Conservation (phyloP, 2,329 filamentous ascomycete genomes). For the Allantophomopsis cytisporea region DNA sequence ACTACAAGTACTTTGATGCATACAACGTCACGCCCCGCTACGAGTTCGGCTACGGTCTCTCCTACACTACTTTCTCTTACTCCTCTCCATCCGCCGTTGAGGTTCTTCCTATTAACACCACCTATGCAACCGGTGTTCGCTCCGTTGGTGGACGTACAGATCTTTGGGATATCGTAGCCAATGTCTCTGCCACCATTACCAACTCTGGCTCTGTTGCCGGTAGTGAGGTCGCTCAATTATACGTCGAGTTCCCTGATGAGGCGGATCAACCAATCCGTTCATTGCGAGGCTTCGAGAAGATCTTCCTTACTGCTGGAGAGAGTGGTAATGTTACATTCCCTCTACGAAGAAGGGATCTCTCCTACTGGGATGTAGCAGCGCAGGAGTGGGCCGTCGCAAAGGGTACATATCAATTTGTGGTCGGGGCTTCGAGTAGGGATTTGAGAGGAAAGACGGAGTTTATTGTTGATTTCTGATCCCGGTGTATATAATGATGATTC, state of each 20-base stretch:
- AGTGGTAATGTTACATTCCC: slow-evolving; percentile 31
- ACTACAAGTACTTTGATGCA: slow-evolving; percentile 38
- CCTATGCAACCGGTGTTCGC: neutral
- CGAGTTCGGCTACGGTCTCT: slow-evolving; percentile 66
- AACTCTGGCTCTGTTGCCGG: slow-evolving; percentile 42
- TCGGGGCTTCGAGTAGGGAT: too few relatives aligned
- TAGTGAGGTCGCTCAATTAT: slow-evolving; percentile 35
- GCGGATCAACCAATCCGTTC: slow-evolving; percentile 34
- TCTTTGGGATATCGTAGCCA: slow-evolving; percentile 25
- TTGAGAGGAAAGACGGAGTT: too few relatives aligned
- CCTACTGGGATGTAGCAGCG: slow-evolving; percentile 44
- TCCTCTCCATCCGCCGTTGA: slow-evolving; percentile 18
- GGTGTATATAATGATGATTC: too few relatives aligned
- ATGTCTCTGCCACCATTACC: slow-evolving; percentile 37
- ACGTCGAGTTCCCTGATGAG: neutral
- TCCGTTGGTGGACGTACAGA: slow-evolving; percentile 30
- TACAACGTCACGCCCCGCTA: slow-evolving; percentile 45
- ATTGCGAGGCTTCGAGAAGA: slow-evolving; percentile 50
- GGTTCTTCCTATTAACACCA: slow-evolving; percentile 30
- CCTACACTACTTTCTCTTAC: slow-evolving; percentile 64
- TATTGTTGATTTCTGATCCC: too few relatives aligned
- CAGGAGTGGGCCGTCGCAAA: slow-evolving; percentile 34
- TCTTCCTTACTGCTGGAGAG: slow-evolving; percentile 30
- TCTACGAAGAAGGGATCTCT: slow-evolving; percentile 46
- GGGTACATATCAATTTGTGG: too few relatives aligned